Evolutionary conservation across 2,329 filamentous ascomycete species (phyloP).

Genomic region (Xylariaceae sp.): DNA sequence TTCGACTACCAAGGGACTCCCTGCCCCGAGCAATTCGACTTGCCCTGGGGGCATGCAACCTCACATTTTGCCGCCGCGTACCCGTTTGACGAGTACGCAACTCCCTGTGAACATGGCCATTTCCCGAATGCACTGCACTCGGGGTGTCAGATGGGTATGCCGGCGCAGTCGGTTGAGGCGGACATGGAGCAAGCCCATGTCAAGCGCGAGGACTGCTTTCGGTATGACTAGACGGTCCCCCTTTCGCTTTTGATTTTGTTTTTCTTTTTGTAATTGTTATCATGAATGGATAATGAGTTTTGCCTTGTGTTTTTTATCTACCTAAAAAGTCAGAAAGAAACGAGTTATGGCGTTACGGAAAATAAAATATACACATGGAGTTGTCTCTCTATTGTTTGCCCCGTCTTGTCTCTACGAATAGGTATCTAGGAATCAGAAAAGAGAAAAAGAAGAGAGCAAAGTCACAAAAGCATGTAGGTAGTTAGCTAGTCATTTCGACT

Average conservation of each 20-base stretch:
- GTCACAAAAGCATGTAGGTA: too few relatives aligned
- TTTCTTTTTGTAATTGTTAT: neutral
- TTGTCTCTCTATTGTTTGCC: too few relatives aligned
- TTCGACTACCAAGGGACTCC: slow-evolving; percentile 32
- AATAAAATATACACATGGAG: neutral
- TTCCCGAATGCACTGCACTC: slow-evolving; percentile 27
- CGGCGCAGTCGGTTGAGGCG: slow-evolving; percentile 25
- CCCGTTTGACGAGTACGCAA: slow-evolving; percentile 36
- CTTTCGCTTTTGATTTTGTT: neutral
- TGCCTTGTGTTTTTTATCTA: neutral
- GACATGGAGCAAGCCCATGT: slow-evolving; percentile 30
- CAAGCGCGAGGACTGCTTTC: slow-evolving; percentile 36
- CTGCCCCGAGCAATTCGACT: slow-evolving; percentile 28
- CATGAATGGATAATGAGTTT: neutral
- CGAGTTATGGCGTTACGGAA: neutral
- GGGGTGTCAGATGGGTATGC: slow-evolving; percentile 25
- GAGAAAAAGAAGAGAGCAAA: too few relatives aligned
- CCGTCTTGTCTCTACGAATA: too few relatives aligned
- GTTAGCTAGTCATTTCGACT: too few relatives aligned
- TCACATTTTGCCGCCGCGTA: slow-evolving; percentile 39
- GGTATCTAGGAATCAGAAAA: too few relatives aligned
- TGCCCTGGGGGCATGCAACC: slow-evolving; percentile 31
- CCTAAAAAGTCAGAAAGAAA: neutral
- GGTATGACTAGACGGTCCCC: slow-evolving; percentile 34
- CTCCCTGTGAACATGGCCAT: slow-evolving; percentile 25